phyloP scores from a whole-genome alignment of 495 filamentous ascomycete species.

The Trichoderma virens region DNA sequence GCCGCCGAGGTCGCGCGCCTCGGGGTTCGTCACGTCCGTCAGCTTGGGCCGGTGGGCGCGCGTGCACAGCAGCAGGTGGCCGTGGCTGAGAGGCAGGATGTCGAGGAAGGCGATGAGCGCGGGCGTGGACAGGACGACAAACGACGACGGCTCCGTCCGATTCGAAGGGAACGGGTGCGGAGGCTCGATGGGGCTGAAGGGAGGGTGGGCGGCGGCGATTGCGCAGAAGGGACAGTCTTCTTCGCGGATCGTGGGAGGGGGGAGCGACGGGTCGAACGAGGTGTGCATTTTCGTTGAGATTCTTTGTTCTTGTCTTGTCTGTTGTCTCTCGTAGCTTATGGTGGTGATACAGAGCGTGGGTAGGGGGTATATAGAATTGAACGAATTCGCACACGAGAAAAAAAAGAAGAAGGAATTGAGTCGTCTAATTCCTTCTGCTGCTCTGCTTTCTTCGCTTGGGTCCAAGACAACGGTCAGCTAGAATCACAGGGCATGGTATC shows the following conservation, averaged over 20 bases:
- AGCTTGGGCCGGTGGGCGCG: conserved; percentile 65
- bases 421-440: not conserved
- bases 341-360: not conserved
- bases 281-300: conserved; percentile 10
- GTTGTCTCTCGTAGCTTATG: not conserved
- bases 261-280: conserved; percentile 5
- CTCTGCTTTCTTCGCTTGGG: not conserved
- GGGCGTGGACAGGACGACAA: conserved; percentile 66
- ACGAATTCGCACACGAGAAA: not conserved
- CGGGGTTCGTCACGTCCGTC: conserved; percentile 49
- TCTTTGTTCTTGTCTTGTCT: not conserved
- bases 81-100: conserved; percentile 72
- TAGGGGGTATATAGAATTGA: not conserved
- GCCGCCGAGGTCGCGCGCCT: conserved; percentile 53
- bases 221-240: conserved; percentile 57
- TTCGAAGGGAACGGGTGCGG: conserved; percentile 23
- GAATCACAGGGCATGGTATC: too few species aligned
- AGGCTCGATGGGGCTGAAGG: conserved; percentile 33
- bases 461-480: too few species aligned
- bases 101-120: conserved; percentile 79
- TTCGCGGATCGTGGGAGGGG: conserved; percentile 3
- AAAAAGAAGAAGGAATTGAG: not conserved
- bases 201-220: conserved; percentile 43
- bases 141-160: conserved; percentile 41
- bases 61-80: conserved; percentile 72